phyloP scores from a whole-genome alignment of 2,329 filamentous ascomycete species.

The Ophiocordyceps polyrhachis-furcata region DNA sequence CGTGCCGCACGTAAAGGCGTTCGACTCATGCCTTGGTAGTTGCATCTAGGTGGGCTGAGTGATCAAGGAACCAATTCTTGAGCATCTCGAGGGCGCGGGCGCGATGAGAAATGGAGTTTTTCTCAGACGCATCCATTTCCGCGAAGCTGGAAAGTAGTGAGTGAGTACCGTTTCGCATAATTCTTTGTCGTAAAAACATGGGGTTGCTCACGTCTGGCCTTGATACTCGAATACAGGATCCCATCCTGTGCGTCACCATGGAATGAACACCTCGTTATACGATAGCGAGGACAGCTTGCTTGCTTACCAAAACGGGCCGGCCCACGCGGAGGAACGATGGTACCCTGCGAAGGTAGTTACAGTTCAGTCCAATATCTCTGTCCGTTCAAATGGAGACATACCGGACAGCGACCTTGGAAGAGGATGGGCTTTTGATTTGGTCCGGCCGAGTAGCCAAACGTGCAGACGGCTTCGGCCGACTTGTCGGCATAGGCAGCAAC shows the following conservation, averaged over 20 bases:
- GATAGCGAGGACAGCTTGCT: background rate
- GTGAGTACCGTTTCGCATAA: background rate
- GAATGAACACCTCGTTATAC: background rate
- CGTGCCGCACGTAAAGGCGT: too few species aligned
- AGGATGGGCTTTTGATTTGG: slow-evolving; percentile 69
- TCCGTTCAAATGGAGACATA: slow-evolving; percentile 19
- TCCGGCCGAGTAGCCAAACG: slow-evolving; percentile 78
- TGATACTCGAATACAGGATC: slow-evolving; percentile 92
- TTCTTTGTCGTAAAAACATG: background rate
- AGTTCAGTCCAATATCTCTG: background rate
- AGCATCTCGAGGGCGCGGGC: slow-evolving; percentile 75
- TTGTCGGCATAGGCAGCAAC: slow-evolving; percentile 81
- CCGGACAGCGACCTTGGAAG: slow-evolving; percentile 79
- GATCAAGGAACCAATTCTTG: slow-evolving; percentile 48
- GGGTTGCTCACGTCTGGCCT: slow-evolving; percentile 42
- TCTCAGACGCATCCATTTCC: slow-evolving; percentile 76
- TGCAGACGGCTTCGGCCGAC: slow-evolving; percentile 82
- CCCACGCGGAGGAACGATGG: slow-evolving; percentile 71
- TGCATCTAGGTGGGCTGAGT: too few species aligned
- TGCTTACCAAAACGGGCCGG: slow-evolving; percentile 61
- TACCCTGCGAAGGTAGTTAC: slow-evolving; percentile 28
- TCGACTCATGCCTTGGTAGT: too few species aligned
- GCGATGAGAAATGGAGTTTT: slow-evolving; percentile 89
- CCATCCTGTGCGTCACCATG: slow-evolving; percentile 45
- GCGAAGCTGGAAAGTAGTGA: slow-evolving; percentile 41